Conservation (phyloP, 179 eudicot genomes). For the Heliamphora ciliata region DNA sequence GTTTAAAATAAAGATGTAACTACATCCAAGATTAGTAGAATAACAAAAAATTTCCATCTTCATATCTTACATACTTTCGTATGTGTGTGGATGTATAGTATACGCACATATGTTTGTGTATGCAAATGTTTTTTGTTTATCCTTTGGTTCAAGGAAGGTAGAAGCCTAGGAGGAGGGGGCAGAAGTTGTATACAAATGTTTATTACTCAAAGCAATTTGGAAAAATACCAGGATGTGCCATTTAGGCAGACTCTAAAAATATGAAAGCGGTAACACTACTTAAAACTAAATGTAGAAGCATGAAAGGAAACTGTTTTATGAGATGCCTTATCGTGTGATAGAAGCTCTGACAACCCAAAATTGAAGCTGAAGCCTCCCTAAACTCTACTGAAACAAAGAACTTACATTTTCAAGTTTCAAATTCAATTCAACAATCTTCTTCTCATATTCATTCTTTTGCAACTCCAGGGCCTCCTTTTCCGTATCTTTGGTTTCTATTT, state of each 20-base stretch:
- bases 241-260: too few species aligned
- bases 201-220: too few species aligned
- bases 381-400: constrained; percentile 12
- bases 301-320: not conserved
- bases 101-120: too few species aligned
- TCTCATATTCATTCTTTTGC: constrained; percentile 47
- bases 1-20: not conserved
- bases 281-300: not conserved
- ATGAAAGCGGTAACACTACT: not conserved
- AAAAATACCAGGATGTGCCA: not conserved
- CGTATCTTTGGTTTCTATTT: constrained; percentile 40
- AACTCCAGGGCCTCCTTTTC: constrained; percentile 49
- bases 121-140: too few species aligned
- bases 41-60: too few species aligned
- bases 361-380: not conserved
- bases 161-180: too few species aligned
- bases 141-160: too few species aligned
- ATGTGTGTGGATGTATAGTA: too few species aligned
- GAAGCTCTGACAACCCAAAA: not conserved
- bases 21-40: not conserved
- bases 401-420: constrained; percentile 55
- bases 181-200: too few species aligned
- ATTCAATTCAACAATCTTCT: constrained; percentile 42
- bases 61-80: too few species aligned
- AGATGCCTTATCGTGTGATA: not conserved